Conservation (phyloP, 2,329 filamentous ascomycete genomes). For the Colletotrichum sp. region DNA sequence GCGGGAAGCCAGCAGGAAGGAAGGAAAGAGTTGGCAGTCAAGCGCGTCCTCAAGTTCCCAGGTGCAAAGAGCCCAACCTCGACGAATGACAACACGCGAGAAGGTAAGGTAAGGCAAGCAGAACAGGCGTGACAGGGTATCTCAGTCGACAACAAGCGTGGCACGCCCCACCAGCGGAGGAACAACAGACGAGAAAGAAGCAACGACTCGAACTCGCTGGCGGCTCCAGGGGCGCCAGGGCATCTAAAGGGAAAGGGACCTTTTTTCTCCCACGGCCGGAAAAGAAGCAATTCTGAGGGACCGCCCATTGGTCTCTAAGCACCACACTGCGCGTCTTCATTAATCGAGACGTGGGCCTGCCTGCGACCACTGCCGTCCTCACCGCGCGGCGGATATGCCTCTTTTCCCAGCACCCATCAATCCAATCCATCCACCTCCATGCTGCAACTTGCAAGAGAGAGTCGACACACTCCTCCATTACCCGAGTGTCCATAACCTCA, state of each 20-base stretch:
- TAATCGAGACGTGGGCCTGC: background rate
- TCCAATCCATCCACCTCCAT: background rate
- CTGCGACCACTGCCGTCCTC: background rate
- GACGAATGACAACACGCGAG: background rate
- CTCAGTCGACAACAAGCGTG: background rate
- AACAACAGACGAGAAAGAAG: slow-evolving; percentile 12
- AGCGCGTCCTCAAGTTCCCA: background rate
- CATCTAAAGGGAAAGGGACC: background rate
- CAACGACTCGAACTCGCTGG: slow-evolving; percentile 2
- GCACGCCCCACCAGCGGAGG: slow-evolving; percentile 9
- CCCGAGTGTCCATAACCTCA: background rate
- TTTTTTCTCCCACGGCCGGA: background rate
- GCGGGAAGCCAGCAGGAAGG: background rate
- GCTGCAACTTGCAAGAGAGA: no score
- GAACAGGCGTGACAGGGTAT: background rate
- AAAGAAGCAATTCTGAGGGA: slow-evolving; percentile 4
- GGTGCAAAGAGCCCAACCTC: background rate
- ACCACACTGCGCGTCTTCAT: background rate
- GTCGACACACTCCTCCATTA: no score
- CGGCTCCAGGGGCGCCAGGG: background rate
- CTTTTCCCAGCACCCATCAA: background rate
- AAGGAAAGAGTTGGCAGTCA: background rate
- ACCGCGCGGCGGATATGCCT: background rate
- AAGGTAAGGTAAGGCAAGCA: background rate
- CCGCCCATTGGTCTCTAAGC: background rate